Evolutionary conservation across 768 basidiomycete genomes (phyloP).

Genomic region (Trametes elegans): DNA sequence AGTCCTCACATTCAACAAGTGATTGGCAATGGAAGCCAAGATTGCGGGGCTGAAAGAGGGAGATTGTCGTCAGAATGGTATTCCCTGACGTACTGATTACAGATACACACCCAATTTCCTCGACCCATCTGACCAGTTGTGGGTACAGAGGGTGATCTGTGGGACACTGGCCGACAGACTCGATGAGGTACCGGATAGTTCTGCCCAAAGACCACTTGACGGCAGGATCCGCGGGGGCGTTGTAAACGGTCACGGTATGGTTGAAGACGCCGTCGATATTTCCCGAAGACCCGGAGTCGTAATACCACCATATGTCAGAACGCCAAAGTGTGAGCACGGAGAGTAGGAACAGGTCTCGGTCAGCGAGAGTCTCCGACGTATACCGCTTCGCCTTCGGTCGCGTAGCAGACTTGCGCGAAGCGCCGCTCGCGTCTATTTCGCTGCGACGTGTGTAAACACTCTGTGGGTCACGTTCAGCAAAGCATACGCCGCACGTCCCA

Average conservation of each 20-base stretch:
- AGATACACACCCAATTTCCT: conserved; percentile 43
- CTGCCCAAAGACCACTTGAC: conserved; percentile 61
- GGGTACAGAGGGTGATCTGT: conserved; percentile 38
- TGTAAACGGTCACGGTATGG: conserved; percentile 54
- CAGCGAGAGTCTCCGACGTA: conserved; percentile 56
- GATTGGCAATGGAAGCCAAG: conserved; percentile 49
- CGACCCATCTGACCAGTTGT: conserved; percentile 43
- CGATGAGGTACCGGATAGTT: conserved; percentile 45
- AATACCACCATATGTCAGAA: conserved; percentile 50
- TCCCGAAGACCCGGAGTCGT: conserved; percentile 40
- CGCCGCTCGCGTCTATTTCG: conserved; percentile 60
- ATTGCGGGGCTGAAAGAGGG: conserved; percentile 32
- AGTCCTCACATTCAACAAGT: conserved; percentile 55
- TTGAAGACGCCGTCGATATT: conserved; percentile 48
- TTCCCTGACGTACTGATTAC: too few species aligned
- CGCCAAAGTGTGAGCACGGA: conserved; percentile 73
- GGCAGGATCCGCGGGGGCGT: conserved; percentile 57
- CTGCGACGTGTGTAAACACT: conserved; percentile 44
- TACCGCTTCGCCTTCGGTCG: conserved; percentile 63
- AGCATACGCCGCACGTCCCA: too few species aligned
- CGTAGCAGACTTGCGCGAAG: conserved; percentile 47
- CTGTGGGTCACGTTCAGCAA: too few species aligned
- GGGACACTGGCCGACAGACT: conserved; percentile 43
- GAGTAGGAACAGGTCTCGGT: conserved; percentile 68
- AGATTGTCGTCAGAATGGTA: too few species aligned